A percentile compares a stretch with the other conserved stretches of the same genome.
phyloP scores from a whole-genome alignment of 208 protist genomes.

The Porcisia deanei region DNA sequence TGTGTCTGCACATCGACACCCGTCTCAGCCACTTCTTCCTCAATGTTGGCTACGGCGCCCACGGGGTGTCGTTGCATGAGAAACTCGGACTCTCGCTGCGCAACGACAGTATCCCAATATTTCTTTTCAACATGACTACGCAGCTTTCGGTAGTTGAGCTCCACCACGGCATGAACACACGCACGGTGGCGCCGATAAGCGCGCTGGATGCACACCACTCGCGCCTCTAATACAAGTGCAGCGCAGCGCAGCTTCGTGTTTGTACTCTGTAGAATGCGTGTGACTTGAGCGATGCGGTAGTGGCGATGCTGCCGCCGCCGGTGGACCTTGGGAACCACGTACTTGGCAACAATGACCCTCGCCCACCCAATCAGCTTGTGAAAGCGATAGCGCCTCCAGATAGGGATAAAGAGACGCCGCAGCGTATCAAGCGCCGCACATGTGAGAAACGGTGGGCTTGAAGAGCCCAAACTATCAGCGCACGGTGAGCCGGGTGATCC shows the following conservation, averaged over 20 bases:
- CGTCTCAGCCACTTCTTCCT: slow-evolving; percentile 15
- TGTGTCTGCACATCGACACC: slow-evolving; percentile 7
- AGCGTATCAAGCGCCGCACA: slow-evolving; percentile 28
- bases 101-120: slow-evolving; percentile 55
- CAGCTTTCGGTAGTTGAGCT: slow-evolving; percentile 63
- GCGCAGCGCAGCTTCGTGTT: slow-evolving; percentile 25
- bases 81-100: slow-evolving; percentile 39
- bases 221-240: slow-evolving; percentile 5
- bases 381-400: slow-evolving; percentile 39
- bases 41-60: neutral
- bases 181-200: slow-evolving; percentile 37
- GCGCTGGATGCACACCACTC: slow-evolving; percentile 50
- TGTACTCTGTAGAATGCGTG: slow-evolving; percentile 17
- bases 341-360: slow-evolving; percentile 17
- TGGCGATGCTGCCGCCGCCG: slow-evolving; percentile 7
- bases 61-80: slow-evolving; percentile 7
- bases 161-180: slow-evolving; percentile 45
- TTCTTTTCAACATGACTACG: slow-evolving; percentile 41
- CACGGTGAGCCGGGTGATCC: neutral
- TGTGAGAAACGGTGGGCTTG: neutral
- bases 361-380: slow-evolving; percentile 14
- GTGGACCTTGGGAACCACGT: slow-evolving; percentile 11
- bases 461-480: too few relatives aligned
- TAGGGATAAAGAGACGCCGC: slow-evolving; percentile 30
- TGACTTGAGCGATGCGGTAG: slow-evolving; percentile 14